Conservation (phyloP, 2,329 filamentous ascomycete species). For the Aspergillus unguis region DNA sequence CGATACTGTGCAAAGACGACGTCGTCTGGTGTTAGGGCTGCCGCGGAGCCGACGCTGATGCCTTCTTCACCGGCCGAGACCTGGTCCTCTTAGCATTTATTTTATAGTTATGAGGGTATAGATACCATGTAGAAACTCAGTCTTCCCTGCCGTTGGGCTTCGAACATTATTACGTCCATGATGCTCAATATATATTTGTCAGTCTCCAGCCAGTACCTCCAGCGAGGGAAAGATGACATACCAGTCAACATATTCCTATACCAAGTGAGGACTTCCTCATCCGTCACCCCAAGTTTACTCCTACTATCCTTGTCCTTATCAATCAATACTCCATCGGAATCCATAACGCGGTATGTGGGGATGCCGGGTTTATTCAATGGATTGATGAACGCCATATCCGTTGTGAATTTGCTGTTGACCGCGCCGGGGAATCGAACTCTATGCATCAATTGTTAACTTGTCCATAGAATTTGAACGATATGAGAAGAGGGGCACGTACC, state of each 20-base stretch:
- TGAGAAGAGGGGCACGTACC: slow-evolving; percentile 41
- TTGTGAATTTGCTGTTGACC: slow-evolving; percentile 88
- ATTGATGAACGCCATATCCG: slow-evolving; percentile 70
- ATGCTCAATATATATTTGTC: slow-evolving; percentile 57
- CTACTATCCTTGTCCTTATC: slow-evolving; percentile 58
- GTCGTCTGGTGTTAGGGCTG: slow-evolving; percentile 76
- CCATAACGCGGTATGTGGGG: slow-evolving; percentile 86
- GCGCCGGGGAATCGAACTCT: slow-evolving; percentile 83
- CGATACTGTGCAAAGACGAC: slow-evolving; percentile 93
- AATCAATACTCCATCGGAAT: slow-evolving; percentile 80
- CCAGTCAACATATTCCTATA: slow-evolving; percentile 64
- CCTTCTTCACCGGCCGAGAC: slow-evolving; percentile 89
- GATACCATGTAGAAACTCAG: slow-evolving; percentile 93
- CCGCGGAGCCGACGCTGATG: slow-evolving; percentile 83
- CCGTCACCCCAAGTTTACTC: slow-evolving; percentile 61
- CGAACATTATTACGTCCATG: slow-evolving; percentile 98
- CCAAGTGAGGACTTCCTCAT: slow-evolving; percentile 58
- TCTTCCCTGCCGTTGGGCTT: slow-evolving; percentile 91
- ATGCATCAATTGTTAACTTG: too few species aligned
- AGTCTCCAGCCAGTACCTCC: background rate
- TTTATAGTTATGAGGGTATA: too few species aligned
- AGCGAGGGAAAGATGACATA: slow-evolving; percentile 27
- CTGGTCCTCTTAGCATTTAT: slow-evolving; percentile 27
- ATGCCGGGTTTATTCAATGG: slow-evolving; percentile 72
- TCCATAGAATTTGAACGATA: slow-evolving; percentile 7